Evolutionary conservation across 2,329 filamentous ascomycete species (phyloP).

Genomic region (Ceratocystis colombiana): DNA sequence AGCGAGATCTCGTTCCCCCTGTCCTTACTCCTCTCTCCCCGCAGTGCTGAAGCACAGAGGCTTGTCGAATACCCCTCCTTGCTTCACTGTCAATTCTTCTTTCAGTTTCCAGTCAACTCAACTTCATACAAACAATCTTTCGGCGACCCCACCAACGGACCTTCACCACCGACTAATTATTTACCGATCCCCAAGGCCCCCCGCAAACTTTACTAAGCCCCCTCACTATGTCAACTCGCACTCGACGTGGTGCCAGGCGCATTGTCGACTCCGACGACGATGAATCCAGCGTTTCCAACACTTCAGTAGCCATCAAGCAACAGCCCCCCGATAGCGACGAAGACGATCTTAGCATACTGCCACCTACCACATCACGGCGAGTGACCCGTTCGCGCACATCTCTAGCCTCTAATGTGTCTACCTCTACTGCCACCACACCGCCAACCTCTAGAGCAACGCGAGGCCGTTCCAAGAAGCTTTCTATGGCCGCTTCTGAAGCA

Average conservation of each 20-base stretch:
- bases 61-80: slow-evolving; percentile 19
- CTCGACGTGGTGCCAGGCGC: slow-evolving; percentile 35
- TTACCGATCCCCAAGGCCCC: not conserved
- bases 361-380: slow-evolving; percentile 25
- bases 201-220: slow-evolving; percentile 24
- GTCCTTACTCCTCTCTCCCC: not conserved
- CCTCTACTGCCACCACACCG: not conserved
- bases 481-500: slow-evolving; percentile 8
- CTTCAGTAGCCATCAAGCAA: slow-evolving; percentile 18
- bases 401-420: slow-evolving; percentile 8
- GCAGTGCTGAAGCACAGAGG: not conserved
- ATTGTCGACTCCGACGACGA: slow-evolving; percentile 67
- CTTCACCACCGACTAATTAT: not conserved
- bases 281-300: slow-evolving; percentile 42
- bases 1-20: not conserved
- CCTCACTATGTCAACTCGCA: slow-evolving; percentile 34
- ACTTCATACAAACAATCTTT: not conserved
- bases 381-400: slow-evolving; percentile 30
- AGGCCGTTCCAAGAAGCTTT: slow-evolving; percentile 6
- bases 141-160: slow-evolving; percentile 11
- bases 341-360: slow-evolving; percentile 14
- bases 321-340: slow-evolving; percentile 17
- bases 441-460: not conserved
- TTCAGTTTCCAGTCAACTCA: not conserved
- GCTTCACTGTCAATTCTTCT: not conserved